phyloP scores from a whole-genome alignment of 306 rosid genomes.

The Quillaja saponaria region DNA sequence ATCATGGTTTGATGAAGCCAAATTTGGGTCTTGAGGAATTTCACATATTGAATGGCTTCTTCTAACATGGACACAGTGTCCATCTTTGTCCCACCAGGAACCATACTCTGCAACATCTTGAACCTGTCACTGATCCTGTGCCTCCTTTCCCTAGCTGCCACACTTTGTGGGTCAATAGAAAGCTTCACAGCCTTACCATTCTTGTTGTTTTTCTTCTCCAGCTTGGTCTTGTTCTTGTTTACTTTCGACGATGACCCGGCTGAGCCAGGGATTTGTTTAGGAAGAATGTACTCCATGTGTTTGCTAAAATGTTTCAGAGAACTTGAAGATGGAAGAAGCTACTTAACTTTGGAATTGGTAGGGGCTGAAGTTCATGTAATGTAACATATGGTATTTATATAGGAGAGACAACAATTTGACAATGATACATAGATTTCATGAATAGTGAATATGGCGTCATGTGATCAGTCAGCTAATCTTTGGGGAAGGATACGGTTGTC shows the following conservation, averaged over 20 bases:
- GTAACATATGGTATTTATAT: slow-evolving; percentile 29
- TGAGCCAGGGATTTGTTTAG: slow-evolving; percentile 25
- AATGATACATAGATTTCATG: slow-evolving; percentile 32
- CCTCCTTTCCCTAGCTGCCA: slow-evolving; percentile 86
- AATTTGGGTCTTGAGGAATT: slow-evolving; percentile 79
- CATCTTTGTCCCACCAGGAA: slow-evolving; percentile 87
- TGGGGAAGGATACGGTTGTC: slow-evolving; percentile 78
- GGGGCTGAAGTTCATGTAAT: neutral
- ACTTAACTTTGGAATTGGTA: slow-evolving; percentile 5
- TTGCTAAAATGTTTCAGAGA: neutral
- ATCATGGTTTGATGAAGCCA: slow-evolving; percentile 83
- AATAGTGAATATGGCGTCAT: slow-evolving; percentile 45
- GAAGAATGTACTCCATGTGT: slow-evolving; percentile 47
- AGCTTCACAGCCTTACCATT: slow-evolving; percentile 56
- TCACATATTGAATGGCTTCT: slow-evolving; percentile 80
- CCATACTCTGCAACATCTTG: slow-evolving; percentile 86
- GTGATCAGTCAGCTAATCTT: slow-evolving; percentile 70
- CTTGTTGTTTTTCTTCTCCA: slow-evolving; percentile 33
- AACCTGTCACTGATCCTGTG: slow-evolving; percentile 88
- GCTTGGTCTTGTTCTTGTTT: slow-evolving; percentile 26
- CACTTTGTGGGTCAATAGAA: slow-evolving; percentile 91
- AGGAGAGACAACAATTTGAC: slow-evolving; percentile 22
- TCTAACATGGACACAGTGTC: slow-evolving; percentile 92
- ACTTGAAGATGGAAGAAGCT: neutral
- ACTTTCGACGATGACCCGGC: slow-evolving; percentile 43